Evolutionary conservation across 768 basidiomycete genomes (phyloP).

Genomic region (Lentinula boryana): DNA sequence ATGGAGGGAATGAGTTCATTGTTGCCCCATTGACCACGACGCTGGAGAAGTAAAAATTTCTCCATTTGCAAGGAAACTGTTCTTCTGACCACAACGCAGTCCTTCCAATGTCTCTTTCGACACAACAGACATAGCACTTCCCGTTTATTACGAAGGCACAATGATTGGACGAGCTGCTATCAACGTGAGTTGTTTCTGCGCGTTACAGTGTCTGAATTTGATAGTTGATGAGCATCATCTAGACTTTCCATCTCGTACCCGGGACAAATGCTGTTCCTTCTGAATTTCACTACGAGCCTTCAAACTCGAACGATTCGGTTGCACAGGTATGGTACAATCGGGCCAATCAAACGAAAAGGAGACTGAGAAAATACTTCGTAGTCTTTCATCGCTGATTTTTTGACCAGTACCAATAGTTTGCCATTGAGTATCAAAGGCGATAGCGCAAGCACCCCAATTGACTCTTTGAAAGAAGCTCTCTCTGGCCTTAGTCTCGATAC

Average conservation of each 20-base stretch:
- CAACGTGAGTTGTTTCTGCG: slow-evolving; percentile 30
- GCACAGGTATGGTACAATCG: slow-evolving; percentile 36
- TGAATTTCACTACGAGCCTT: slow-evolving; percentile 66
- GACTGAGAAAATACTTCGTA: slow-evolving; percentile 16
- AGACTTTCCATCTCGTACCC: slow-evolving; percentile 55
- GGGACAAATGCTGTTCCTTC: slow-evolving; percentile 46
- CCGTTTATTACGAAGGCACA: slow-evolving; percentile 50
- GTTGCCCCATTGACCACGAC: slow-evolving; percentile 49
- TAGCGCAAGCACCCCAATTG: slow-evolving; percentile 51
- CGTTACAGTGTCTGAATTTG: not conserved
- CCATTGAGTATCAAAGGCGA: slow-evolving; percentile 58
- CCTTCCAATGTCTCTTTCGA: slow-evolving; percentile 63
- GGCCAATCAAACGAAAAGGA: not conserved
- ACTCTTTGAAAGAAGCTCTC: slow-evolving; percentile 49
- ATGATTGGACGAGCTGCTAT: slow-evolving; percentile 57
- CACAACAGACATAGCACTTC: slow-evolving; percentile 52
- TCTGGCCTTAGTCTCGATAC: slow-evolving; percentile 45
- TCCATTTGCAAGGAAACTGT: not conserved
- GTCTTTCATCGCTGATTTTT: slow-evolving; percentile 53
- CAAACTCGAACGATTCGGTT: slow-evolving; percentile 57
- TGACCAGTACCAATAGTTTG: slow-evolving; percentile 43
- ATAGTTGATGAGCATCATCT: not conserved
- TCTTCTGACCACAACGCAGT: not conserved
- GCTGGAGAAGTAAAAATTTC: slow-evolving; percentile 36
- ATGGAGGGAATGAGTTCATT: slow-evolving; percentile 54